phyloP scores from a whole-genome alignment of 2,329 filamentous ascomycete genomes.

The Penicillium aurantiogriseum region DNA sequence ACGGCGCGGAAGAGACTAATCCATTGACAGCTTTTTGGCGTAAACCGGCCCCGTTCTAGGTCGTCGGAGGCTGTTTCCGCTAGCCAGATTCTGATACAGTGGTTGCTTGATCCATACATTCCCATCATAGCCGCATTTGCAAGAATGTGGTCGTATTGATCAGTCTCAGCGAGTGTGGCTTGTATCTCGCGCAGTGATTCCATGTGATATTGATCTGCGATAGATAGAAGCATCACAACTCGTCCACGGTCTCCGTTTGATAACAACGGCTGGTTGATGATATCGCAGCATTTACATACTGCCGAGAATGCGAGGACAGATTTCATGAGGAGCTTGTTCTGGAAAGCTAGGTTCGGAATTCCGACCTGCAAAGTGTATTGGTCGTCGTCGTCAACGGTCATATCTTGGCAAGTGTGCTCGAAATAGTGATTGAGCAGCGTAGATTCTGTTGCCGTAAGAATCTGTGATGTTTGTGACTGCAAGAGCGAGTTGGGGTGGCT shows the following conservation, averaged over 20 bases:
- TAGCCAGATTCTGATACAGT: slow-evolving; percentile 1
- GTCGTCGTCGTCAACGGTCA: background rate
- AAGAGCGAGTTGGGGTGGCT: background rate
- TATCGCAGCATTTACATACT: slow-evolving; percentile 2
- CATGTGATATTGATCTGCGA: slow-evolving; percentile 1
- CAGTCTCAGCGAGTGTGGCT: background rate
- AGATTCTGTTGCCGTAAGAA: background rate
- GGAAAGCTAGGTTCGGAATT: background rate
- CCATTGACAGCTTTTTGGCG: background rate
- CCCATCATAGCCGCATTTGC: slow-evolving; percentile 2
- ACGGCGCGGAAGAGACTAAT: background rate
- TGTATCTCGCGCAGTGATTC: background rate
- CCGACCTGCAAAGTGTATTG: background rate
- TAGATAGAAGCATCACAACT: background rate
- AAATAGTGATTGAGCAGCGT: slow-evolving; percentile 1
- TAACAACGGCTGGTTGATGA: background rate
- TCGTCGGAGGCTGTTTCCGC: background rate
- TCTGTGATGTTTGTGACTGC: background rate
- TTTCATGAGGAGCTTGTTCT: background rate
- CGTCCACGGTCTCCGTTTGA: background rate
- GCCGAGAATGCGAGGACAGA: slow-evolving; percentile 4
- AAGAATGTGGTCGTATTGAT: slow-evolving; percentile 3
- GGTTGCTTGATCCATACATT: slow-evolving; percentile 1
- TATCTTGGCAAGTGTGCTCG: background rate
- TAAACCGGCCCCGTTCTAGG: background rate